Evolutionary conservation across 1,139 yeast species (phyloP), one percentile per base, ranked within the genome.

Genomic region (Kazachstania sp.): DNA sequence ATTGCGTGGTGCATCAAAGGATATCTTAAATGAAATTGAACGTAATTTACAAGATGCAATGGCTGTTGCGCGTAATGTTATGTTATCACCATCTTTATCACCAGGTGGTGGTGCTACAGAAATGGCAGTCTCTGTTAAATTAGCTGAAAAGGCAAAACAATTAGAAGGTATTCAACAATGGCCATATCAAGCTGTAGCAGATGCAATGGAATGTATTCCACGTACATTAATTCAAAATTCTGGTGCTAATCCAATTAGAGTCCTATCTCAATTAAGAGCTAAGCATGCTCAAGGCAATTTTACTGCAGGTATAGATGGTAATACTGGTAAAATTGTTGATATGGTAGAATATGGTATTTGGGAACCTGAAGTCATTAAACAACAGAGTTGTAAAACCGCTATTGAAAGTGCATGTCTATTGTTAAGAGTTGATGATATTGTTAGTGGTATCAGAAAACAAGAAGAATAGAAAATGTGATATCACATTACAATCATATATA

Each of bases 91-190:
- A 45, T 81, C 94, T 37, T 76, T 92, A 63, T 77, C 96, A 2
- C 99, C 99, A 45, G 99, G 99, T 58, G 99, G 98, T 50, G 98
- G 99, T 62, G 98, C 99, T 45, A 92, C 97, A 20, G 99, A 92
- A 70, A 92, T 94, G 97, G 98, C 98, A 1, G 90, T 94, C 44
- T 77, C 94, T 55, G 97, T 92, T 30, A 80, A 77, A 56, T 75
- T 92, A 52, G 78, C 95, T 12, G 97, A 92, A 66, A 83, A 80
- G 71, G 97, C 97, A 44, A 90, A 90, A 70, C 75, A 81, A 45
- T 81, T 94, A 57, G 97, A 88, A 68, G 98, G 98, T 49, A 84
- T 92, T 49, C 90, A 87, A 49, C 98, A 94, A 70, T 90, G 96
- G 95, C 98, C 98, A 45, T 94, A 92, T 71, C 95, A 87, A 69